Percentiles rank a stretch among this genome's conserved stretches.
These are phyloP conservation scores for Paramecium sexaurelia DNA, from an alignment of 73 alveolate species.

Conservation along the genomic window DNA sequence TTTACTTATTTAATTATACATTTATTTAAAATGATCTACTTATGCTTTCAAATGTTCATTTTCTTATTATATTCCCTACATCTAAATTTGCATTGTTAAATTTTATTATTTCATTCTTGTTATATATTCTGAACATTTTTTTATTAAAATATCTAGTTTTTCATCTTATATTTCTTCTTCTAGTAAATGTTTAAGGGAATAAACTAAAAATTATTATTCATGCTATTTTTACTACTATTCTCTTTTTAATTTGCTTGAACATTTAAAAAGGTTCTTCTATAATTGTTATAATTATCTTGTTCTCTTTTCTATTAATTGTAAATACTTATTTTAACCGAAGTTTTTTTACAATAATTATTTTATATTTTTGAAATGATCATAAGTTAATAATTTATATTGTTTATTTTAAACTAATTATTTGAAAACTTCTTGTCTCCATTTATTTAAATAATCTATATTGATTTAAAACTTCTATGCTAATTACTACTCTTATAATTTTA, in stretches of 20 bases:
- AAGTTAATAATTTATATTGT: background rate
- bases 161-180: conserved; percentile 14
- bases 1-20: conserved; percentile 31
- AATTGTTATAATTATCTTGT: background rate
- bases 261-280: background rate
- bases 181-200: background rate
- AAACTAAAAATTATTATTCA: background rate
- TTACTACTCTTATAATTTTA: background rate
- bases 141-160: background rate
- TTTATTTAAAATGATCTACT: background rate
- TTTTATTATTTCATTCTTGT: background rate
- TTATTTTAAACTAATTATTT: conserved; percentile 22
- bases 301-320: background rate
- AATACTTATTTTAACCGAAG: background rate
- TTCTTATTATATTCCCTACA: background rate
- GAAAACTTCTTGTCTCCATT: conserved; percentile 33
- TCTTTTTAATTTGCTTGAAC: background rate
- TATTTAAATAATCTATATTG: conserved; percentile 36
- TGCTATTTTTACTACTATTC: background rate
- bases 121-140: background rate
- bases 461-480: conserved; percentile 27
- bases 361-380: background rate
- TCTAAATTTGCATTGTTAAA: background rate
- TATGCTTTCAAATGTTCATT: background rate
- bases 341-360: background rate